phyloP scores from a whole-genome alignment of 768 basidiomycete species.

The Hygrophorus russula region DNA sequence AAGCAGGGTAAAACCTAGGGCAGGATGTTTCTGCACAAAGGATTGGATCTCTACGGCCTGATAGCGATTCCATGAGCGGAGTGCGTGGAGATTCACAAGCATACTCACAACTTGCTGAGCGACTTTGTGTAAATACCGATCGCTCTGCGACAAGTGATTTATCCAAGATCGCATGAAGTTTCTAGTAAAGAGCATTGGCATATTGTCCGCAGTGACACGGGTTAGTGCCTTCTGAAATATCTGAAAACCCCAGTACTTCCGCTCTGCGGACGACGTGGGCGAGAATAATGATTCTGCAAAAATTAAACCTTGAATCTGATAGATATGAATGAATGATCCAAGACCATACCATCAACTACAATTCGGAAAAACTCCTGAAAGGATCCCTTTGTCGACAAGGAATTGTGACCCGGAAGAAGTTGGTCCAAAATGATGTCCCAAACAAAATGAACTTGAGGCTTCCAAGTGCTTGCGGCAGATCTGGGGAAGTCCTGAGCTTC shows the following conservation, averaged over 20 bases:
- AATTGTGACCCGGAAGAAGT: constrained; percentile 43
- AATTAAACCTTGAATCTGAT: constrained; percentile 1
- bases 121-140: constrained; percentile 84
- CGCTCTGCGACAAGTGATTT: constrained; percentile 82
- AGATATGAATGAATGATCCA: neutral
- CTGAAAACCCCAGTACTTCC: constrained; percentile 95
- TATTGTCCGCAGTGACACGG: constrained; percentile 47
- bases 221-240: constrained; percentile 74
- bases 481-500: constrained; percentile 36
- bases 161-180: constrained; percentile 98
- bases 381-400: constrained; percentile 37
- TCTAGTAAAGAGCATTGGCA: constrained; percentile 85
- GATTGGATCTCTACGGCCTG: constrained; percentile 69
- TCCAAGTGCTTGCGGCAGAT: constrained; percentile 56
- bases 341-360: constrained; percentile 77
- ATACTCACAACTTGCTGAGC: constrained; percentile 68
- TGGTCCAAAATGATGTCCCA: constrained; percentile 80
- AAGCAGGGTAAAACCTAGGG: constrained; percentile 76
- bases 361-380: constrained; percentile 89
- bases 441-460: constrained; percentile 83
- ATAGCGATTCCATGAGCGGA: neutral
- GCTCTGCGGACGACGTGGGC: constrained; percentile 69
- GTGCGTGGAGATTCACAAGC: neutral
- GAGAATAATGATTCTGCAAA: constrained; percentile 76
- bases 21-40: constrained; percentile 65